A percentile compares a stretch with the other conserved stretches of the same genome.
Evolutionary conservation across 2,329 filamentous ascomycete genomes (phyloP).

Genomic region (Thielaviopsis populi): DNA sequence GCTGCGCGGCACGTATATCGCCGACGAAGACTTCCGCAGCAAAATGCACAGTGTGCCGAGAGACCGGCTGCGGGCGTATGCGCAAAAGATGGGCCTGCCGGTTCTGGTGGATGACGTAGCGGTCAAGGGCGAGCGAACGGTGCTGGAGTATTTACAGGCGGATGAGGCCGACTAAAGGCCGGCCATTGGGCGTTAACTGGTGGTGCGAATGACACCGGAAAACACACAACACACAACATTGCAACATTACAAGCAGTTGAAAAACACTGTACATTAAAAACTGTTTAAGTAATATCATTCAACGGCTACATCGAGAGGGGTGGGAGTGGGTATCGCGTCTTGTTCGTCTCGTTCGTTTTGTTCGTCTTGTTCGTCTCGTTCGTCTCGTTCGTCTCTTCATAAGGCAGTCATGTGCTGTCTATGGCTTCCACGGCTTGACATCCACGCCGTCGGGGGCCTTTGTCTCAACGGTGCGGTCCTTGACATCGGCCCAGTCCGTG

Average conservation of each 20-base stretch:
- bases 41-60: constrained; percentile 18
- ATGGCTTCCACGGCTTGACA: constrained; percentile 51
- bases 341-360: neutral
- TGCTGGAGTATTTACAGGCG: constrained; percentile 14
- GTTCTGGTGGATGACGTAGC: neutral
- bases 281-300: neutral
- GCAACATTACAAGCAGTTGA: neutral
- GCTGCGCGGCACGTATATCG: constrained; percentile 75
- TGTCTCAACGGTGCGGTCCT: constrained; percentile 54
- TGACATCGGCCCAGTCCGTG: constrained; percentile 81
- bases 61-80: constrained; percentile 13
- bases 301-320: neutral
- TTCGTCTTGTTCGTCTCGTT: neutral
- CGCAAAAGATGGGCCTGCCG: constrained; percentile 12
- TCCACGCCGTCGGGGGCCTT: constrained; percentile 62
- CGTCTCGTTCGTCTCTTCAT: neutral
- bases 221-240: too few species aligned
- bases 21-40: constrained; percentile 33
- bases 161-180: neutral
- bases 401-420: neutral
- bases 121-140: constrained; percentile 9
- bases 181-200: too few species aligned
- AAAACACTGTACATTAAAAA: neutral
- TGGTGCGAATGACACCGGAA: too few species aligned
- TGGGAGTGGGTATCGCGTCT: neutral